phyloP scores from a whole-genome alignment of 169 alveolate species.

The Plasmodium coatneyi region DNA sequence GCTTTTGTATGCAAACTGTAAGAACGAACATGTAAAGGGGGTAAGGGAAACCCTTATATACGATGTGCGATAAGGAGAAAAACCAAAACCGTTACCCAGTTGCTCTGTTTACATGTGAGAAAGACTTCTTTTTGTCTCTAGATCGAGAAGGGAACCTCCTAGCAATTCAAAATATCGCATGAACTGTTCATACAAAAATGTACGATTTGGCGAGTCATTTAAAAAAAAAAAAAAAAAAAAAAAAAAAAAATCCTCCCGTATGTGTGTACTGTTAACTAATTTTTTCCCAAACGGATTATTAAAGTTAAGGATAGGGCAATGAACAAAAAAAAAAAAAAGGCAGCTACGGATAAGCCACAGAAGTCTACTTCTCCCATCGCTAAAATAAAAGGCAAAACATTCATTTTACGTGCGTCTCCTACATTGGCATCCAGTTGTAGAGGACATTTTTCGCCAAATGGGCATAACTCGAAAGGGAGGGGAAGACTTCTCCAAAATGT shows the following conservation, averaged over 20 bases:
- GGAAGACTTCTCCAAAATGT: background rate
- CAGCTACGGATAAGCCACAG: background rate
- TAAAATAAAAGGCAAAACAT: background rate
- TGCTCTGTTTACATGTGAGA: background rate
- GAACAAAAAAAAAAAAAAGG: background rate
- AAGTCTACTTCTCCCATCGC: background rate
- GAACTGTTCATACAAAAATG: constrained; percentile 14
- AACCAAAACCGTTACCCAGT: background rate
- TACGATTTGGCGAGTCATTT: background rate
- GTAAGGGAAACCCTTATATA: background rate
- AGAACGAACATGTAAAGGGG: background rate
- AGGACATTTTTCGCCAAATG: background rate
- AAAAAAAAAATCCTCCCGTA: background rate
- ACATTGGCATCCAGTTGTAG: background rate
- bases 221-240: background rate
- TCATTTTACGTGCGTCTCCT: background rate
- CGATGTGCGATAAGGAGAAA: background rate
- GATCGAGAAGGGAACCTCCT: background rate
- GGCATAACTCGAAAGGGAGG: background rate
- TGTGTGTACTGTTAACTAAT: background rate
- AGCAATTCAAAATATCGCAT: constrained; percentile 2
- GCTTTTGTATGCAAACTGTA: background rate
- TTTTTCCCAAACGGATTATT: background rate
- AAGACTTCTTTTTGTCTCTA: background rate
- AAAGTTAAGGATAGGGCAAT: background rate